These are phyloP conservation scores for Cyclotella kingstonii DNA, from an alignment of 108 stramenopile genomes.

Conservation along the genomic window DNA sequence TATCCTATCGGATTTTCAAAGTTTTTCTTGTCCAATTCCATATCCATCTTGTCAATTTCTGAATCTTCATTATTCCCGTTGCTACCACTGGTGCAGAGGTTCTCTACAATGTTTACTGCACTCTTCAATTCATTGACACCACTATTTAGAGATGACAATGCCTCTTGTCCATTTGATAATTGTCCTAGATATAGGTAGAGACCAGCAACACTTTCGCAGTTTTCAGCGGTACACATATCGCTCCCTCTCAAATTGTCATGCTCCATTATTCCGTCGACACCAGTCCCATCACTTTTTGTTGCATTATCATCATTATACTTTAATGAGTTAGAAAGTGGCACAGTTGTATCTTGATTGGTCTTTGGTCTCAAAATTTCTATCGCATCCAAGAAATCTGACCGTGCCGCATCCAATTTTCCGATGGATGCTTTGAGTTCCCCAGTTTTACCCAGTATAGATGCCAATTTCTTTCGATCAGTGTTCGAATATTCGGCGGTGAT, in stretches of 20 bases:
- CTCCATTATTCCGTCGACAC: neutral
- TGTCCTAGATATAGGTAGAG: constrained; percentile 79
- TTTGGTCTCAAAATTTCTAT: constrained; percentile 49
- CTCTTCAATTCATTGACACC: constrained; percentile 58
- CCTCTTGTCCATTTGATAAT: constrained; percentile 64
- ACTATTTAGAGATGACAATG: constrained; percentile 55
- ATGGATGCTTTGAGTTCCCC: constrained; percentile 67
- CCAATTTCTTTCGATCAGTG: constrained; percentile 34
- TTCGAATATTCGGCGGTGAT: too few relatives aligned
- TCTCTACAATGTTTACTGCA: constrained; percentile 30
- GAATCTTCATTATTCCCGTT: constrained; percentile 3
- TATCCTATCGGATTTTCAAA: constrained; percentile 11
- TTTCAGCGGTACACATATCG: constrained; percentile 29
- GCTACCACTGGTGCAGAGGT: neutral
- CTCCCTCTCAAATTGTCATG: neutral
- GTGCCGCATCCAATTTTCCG: constrained; percentile 67
- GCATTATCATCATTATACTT: too few relatives aligned
- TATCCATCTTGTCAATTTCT: constrained; percentile 8
- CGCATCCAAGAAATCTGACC: constrained; percentile 61
- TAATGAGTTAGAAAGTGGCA: too few relatives aligned
- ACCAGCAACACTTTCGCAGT: constrained; percentile 46
- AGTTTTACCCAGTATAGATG: constrained; percentile 68
- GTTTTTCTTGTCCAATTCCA: constrained; percentile 23
- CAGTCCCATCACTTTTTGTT: too few relatives aligned
- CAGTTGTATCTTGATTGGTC: too few relatives aligned